Evolutionary conservation across 169 alveolate species (phyloP).

Genomic region (Perkinsus marinus): DNA sequence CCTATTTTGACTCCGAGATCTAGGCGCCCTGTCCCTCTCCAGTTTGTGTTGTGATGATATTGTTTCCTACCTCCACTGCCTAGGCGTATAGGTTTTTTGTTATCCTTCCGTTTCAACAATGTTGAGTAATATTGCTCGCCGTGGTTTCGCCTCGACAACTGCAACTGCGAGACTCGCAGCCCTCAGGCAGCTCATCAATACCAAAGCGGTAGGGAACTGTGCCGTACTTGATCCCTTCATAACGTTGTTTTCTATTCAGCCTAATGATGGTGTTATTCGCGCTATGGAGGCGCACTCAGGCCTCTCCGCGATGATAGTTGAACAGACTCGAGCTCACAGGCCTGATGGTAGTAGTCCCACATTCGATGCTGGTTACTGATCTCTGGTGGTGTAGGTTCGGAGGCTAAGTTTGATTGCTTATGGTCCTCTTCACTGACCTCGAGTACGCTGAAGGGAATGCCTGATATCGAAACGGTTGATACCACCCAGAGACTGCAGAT

Average conservation of each 20-base stretch:
- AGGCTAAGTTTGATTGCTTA: neutral
- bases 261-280: neutral
- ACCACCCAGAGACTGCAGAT: constrained; percentile 4
- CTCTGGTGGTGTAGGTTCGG: neutral
- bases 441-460: neutral
- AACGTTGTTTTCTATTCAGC: neutral
- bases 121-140: neutral
- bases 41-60: neutral
- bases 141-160: neutral
- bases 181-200: neutral
- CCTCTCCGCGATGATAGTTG: constrained; percentile 39
- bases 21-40: no score
- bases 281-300: constrained; percentile 55
- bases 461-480: constrained; percentile 2
- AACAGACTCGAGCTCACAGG: constrained; percentile 41
- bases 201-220: neutral
- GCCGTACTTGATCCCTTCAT: neutral
- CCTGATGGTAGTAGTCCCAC: constrained; percentile 29
- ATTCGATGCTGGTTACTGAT: neutral
- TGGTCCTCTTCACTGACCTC: constrained; percentile 3
- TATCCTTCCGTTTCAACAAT: neutral
- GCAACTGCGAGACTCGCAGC: neutral
- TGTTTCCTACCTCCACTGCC: no score
- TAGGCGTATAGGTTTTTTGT: neutral
- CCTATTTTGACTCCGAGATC: no score